phyloP scores from a whole-genome alignment of 2,329 filamentous ascomycete genomes.

The Phyllosticta capitalensis region DNA sequence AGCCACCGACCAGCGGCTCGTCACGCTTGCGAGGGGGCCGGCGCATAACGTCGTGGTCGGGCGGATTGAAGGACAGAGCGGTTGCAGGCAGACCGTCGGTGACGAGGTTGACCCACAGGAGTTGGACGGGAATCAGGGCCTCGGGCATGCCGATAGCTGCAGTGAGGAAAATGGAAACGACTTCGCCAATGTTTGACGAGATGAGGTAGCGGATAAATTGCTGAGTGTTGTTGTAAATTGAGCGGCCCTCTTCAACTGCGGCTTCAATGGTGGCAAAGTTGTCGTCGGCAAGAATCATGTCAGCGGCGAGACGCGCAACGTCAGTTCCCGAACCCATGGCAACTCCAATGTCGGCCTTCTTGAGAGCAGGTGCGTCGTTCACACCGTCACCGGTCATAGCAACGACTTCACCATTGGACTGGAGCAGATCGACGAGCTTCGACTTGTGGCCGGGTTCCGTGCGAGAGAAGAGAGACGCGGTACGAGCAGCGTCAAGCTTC shows the following conservation, averaged over 20 bases:
- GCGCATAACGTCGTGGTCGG: conserved; percentile 98
- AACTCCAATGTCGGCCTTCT: conserved; percentile 98
- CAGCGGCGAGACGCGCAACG: conserved; percentile 89
- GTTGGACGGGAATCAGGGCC: conserved; percentile 90
- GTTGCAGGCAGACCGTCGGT: conserved; percentile 96
- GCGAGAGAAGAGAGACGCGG: conserved; percentile 85
- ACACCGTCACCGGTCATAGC: conserved; percentile 99
- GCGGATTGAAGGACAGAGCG: conserved; percentile 92
- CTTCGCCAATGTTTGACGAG: conserved; percentile 97
- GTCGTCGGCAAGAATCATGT: conserved; percentile 97
- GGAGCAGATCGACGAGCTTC: conserved; percentile 92
- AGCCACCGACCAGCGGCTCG: conserved; percentile 83
- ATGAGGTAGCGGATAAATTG: conserved; percentile 99
- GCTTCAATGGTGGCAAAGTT: conserved; percentile 98
- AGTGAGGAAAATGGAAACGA: conserved; percentile 97
- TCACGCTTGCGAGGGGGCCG: conserved; percentile 84
- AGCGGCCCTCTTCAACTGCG: conserved; percentile 91
- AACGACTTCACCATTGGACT: conserved; percentile 86
- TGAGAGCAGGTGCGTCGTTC: conserved; percentile 93
- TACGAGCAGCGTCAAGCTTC: conserved; percentile 74
- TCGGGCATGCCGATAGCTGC: conserved; percentile 96
- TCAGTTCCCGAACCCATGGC: conserved; percentile 98
- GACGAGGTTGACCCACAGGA: conserved; percentile 97
- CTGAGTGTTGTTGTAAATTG: conserved; percentile 99
- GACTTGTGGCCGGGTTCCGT: conserved; percentile 95